A percentile compares a stretch with the other conserved stretches of the same genome.
Conservation (phyloP, 73 alveolate species). For the Effrenium voratum region DNA sequence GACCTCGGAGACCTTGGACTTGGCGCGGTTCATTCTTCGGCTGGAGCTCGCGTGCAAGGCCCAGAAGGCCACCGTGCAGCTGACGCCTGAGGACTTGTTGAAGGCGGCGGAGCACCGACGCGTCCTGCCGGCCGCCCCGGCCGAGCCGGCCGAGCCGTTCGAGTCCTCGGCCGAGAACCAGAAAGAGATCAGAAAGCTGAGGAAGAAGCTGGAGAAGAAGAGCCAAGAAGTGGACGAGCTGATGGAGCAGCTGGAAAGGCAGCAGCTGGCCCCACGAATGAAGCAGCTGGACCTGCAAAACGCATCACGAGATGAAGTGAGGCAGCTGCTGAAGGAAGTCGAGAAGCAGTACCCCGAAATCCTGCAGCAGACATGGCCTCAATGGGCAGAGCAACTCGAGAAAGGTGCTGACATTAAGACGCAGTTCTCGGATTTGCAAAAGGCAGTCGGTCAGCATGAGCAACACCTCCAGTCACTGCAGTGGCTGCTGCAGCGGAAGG, state of each 20-base stretch:
- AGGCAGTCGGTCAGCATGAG: slow-evolving; percentile 25
- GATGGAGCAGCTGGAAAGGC: slow-evolving; percentile 31
- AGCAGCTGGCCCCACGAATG: not conserved
- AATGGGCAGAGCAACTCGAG: slow-evolving; percentile 1
- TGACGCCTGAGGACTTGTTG: slow-evolving; percentile 1
- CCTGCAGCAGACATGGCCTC: slow-evolving; percentile 8
- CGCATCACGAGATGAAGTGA: not conserved
- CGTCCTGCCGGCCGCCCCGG: not conserved
- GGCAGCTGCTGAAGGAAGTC: not conserved
- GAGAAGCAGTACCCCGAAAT: slow-evolving; percentile 23
- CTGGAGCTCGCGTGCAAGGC: not conserved
- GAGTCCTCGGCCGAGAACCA: not conserved
- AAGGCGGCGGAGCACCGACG: too few species aligned
- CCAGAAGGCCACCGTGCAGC: not conserved
- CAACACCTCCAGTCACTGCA: not conserved
- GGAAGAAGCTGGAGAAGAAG: not conserved
- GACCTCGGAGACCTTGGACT: not conserved
- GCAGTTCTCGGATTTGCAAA: not conserved
- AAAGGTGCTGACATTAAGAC: not conserved
- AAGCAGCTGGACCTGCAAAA: not conserved
- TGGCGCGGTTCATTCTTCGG: slow-evolving; percentile 2
- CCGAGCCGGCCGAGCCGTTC: not conserved
- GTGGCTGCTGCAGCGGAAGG: too few species aligned
- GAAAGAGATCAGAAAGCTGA: not conserved
- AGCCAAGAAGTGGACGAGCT: not conserved